A percentile compares a stretch with the other conserved stretches of the same genome.
Evolutionary conservation across 2,329 filamentous ascomycete genomes (phyloP).

Genomic region (Atkinsonella texensis): DNA sequence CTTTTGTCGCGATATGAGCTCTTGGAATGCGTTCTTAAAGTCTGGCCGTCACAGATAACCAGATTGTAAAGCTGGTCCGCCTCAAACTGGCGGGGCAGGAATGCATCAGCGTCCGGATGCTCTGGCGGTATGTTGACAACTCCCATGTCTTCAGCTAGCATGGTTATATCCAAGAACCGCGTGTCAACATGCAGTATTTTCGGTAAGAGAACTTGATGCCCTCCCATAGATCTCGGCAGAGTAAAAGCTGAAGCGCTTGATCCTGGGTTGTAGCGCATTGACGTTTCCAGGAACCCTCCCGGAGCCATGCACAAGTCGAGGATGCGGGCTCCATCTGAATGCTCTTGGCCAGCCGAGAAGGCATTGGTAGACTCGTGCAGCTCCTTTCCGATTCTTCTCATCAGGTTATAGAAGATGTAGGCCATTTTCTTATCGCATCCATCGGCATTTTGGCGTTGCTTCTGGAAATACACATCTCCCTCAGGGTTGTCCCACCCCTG

Average conservation of each 20-base stretch:
- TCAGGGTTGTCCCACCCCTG: constrained; percentile 32
- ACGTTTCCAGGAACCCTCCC: constrained; percentile 34
- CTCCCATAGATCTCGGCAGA: constrained; percentile 27
- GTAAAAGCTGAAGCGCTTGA: constrained; percentile 25
- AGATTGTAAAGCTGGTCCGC: constrained; percentile 25
- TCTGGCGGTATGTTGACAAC: constrained; percentile 17
- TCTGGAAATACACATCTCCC: constrained; percentile 30
- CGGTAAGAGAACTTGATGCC: constrained; percentile 24
- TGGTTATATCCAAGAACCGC: constrained; percentile 33
- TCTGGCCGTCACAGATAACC: constrained; percentile 34
- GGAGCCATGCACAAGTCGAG: constrained; percentile 46
- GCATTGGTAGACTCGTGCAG: constrained; percentile 23
- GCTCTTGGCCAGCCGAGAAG: constrained; percentile 14
- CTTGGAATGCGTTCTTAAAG: constrained; percentile 27
- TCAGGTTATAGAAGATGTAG: constrained; percentile 25
- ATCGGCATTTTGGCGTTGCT: constrained; percentile 18
- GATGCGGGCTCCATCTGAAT: constrained; percentile 14
- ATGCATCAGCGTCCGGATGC: constrained; percentile 16
- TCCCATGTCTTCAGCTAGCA: constrained; percentile 35
- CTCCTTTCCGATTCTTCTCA: constrained; percentile 29
- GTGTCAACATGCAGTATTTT: constrained; percentile 9
- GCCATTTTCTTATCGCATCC: not conserved
- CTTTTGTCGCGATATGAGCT: constrained; percentile 18
- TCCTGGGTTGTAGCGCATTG: constrained; percentile 22
- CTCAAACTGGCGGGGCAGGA: constrained; percentile 12